Percentiles rank a stretch among this genome's conserved stretches.
Conservation (phyloP, 805 yeast species). For the Saturnispora besseyi region DNA sequence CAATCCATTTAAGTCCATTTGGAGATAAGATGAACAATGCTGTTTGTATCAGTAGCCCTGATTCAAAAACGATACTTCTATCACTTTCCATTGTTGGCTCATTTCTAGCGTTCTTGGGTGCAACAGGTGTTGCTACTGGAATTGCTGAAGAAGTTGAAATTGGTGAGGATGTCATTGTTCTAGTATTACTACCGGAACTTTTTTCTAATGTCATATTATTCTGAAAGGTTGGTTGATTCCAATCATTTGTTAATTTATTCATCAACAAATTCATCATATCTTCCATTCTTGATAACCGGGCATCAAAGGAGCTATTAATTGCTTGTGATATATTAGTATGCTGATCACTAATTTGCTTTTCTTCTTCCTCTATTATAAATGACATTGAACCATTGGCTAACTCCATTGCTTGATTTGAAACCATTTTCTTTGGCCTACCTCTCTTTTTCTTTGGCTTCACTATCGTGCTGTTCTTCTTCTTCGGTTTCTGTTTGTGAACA, state of each 20-base stretch:
- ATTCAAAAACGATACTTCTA: not conserved
- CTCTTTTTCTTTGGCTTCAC: slow-evolving; percentile 7
- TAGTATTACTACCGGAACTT: not conserved
- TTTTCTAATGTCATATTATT: not conserved
- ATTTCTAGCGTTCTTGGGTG: not conserved
- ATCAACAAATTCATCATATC: slow-evolving; percentile 23
- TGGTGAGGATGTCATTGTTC: not conserved
- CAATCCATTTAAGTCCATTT: slow-evolving; percentile 35
- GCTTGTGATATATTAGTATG: not conserved
- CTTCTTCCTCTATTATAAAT: not conserved
- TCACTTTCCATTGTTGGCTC: not conserved
- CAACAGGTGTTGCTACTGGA: not conserved
- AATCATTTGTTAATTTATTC: slow-evolving; percentile 2
- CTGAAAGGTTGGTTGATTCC: not conserved
- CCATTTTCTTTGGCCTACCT: slow-evolving; percentile 11
- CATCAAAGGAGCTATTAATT: slow-evolving; percentile 15
- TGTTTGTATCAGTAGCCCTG: slow-evolving; percentile 18
- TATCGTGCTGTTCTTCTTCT: not conserved
- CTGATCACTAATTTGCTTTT: not conserved
- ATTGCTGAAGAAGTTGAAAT: not conserved
- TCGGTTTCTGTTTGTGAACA: slow-evolving; percentile 25
- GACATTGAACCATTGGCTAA: not conserved
- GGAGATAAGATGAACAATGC: slow-evolving; percentile 34
- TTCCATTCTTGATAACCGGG: slow-evolving; percentile 29
- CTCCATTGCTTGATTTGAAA: not conserved